Evolutionary conservation across 1,284 basidiomycete genomes (phyloP).

Genomic region (Cryptococcus deneoformans): DNA sequence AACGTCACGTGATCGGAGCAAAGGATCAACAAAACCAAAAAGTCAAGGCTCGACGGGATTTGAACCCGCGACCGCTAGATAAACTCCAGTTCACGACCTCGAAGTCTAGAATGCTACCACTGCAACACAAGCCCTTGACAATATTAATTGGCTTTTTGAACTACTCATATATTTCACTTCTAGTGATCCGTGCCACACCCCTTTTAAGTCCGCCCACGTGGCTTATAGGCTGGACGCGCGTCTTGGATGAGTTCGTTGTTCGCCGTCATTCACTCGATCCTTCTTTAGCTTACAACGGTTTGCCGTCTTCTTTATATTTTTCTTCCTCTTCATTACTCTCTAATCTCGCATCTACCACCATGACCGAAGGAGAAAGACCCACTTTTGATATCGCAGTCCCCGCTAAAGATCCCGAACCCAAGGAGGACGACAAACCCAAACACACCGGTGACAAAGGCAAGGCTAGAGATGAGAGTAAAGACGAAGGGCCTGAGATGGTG

Average conservation of each 20-base stretch:
- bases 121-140: constrained; percentile 19
- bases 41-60: constrained; percentile 18
- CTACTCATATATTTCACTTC: no score
- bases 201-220: neutral
- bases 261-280: neutral
- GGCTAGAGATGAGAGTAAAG: constrained; percentile 47
- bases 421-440: constrained; percentile 53
- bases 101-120: constrained; percentile 26
- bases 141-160: neutral
- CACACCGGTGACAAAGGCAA: constrained; percentile 43
- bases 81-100: constrained; percentile 18
- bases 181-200: neutral
- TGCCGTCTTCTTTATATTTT: neutral
- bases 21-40: neutral
- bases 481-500: constrained; percentile 75
- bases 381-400: constrained; percentile 47
- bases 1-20: constrained; percentile 5
- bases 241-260: neutral
- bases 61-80: constrained; percentile 24
- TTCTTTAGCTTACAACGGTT: neutral
- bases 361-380: constrained; percentile 29
- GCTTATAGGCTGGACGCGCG: neutral
- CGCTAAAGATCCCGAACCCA: constrained; percentile 51
- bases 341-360: constrained; percentile 6
- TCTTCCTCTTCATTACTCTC: neutral